phyloP scores from a whole-genome alignment of 2,329 filamentous ascomycete species.

The Beauveria rudraprayagi region DNA sequence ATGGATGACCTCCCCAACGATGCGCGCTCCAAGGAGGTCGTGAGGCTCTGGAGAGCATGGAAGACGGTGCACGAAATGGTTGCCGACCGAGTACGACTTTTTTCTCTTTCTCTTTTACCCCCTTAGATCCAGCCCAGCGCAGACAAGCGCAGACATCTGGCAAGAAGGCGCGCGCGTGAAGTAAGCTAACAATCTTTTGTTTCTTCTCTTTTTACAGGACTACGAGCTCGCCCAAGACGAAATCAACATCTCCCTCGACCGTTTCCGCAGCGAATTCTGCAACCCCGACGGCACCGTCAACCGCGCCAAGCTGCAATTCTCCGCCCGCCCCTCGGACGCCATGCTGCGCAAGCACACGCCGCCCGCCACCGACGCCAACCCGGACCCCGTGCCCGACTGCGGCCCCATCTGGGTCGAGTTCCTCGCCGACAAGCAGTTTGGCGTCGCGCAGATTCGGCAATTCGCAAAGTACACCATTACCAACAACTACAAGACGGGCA shows the following conservation, averaged over 20 bases:
- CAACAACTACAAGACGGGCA: conserved; percentile 79
- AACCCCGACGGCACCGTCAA: conserved; percentile 66
- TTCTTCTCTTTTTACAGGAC: conserved; percentile 49
- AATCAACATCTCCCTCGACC: conserved; percentile 75
- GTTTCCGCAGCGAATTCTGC: conserved; percentile 67
- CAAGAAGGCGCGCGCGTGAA: neutral
- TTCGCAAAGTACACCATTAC: conserved; percentile 78
- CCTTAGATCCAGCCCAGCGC: neutral
- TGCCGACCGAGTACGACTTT: conserved; percentile 64
- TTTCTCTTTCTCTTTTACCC: neutral
- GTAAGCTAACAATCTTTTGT: neutral
- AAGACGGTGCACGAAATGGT: conserved; percentile 94
- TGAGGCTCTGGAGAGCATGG: conserved; percentile 87
- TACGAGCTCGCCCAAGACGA: conserved; percentile 90
- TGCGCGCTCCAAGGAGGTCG: conserved; percentile 44
- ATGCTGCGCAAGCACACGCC: conserved; percentile 83
- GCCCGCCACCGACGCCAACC: conserved; percentile 58
- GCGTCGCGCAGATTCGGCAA: conserved; percentile 83
- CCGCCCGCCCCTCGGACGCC: conserved; percentile 69
- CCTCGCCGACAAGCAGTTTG: conserved; percentile 68
- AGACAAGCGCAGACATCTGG: neutral
- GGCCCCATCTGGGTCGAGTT: conserved; percentile 94
- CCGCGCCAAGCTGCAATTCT: conserved; percentile 78
- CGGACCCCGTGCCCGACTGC: conserved; percentile 63
- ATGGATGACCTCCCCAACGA: conserved; percentile 41